Conservation (phyloP, 345 rosid genomes). For the Eucalyptus marginata region DNA sequence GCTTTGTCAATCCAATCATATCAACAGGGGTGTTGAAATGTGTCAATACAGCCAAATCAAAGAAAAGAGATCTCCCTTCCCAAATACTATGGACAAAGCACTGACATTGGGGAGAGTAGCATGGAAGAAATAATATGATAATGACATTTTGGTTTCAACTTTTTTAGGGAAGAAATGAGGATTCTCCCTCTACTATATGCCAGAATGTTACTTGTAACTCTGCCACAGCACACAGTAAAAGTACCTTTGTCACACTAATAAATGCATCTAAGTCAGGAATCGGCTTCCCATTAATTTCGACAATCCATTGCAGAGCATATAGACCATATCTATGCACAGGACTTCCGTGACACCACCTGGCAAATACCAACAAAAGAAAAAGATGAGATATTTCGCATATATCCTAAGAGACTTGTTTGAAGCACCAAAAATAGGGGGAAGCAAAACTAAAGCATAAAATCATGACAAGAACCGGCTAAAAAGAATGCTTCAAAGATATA, state of each 20-base stretch:
- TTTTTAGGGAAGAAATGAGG: background rate
- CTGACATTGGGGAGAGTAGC: background rate
- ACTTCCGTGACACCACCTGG: slow-evolving; percentile 94
- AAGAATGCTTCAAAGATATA: background rate
- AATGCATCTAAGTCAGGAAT: slow-evolving; percentile 83
- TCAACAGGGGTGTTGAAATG: background rate
- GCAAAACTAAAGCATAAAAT: background rate
- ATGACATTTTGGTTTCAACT: background rate
- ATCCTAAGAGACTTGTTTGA: background rate
- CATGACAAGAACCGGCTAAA: background rate
- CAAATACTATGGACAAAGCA: background rate
- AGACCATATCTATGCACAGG: slow-evolving; percentile 85
- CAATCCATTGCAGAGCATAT: slow-evolving; percentile 87
- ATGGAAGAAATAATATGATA: background rate
- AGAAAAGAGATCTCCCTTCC: background rate
- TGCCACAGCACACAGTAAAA: background rate
- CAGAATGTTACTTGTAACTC: background rate
- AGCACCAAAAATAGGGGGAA: background rate
- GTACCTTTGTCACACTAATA: slow-evolving; percentile 62
- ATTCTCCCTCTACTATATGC: background rate
- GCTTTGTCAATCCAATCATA: background rate
- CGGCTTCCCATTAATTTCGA: slow-evolving; percentile 79
- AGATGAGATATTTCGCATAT: background rate
- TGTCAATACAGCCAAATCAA: background rate
- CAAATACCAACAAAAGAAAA: background rate